Conservation (phyloP, 805 yeast species). For the Wickerhamiella azyma region DNA sequence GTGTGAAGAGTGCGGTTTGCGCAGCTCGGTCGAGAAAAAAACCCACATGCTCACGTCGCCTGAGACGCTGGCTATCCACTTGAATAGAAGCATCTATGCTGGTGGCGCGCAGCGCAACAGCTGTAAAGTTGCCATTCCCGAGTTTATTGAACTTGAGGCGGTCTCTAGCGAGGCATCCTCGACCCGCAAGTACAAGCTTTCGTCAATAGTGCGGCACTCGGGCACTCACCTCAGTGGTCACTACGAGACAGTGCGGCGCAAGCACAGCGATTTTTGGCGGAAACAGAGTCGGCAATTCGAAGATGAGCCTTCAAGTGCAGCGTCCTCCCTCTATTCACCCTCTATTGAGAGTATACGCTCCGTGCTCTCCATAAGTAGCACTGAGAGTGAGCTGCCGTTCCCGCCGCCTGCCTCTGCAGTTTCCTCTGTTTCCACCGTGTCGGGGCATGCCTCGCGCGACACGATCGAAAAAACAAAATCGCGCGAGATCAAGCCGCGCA, state of each 20-base stretch:
- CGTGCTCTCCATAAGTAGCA: not conserved
- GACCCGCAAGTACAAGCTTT: conserved; percentile 36
- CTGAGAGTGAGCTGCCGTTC: conserved; percentile 1
- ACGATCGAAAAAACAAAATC: not conserved
- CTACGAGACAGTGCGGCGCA: conserved; percentile 74
- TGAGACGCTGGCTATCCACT: conserved; percentile 57
- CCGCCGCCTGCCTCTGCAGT: conserved; percentile 4
- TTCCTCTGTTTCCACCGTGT: not conserved
- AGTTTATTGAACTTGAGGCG: conserved; percentile 34
- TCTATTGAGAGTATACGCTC: not conserved
- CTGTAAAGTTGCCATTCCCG: conserved; percentile 56
- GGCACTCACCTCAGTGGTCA: conserved; percentile 87
- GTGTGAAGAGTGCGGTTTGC: conserved; percentile 56
- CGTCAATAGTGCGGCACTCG: conserved; percentile 66
- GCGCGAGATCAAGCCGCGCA: not conserved
- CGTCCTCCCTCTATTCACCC: not conserved
- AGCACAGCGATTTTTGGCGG: conserved; percentile 26
- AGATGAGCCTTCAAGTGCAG: not conserved
- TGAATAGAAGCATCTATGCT: conserved; percentile 69
- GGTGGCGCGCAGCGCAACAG: conserved; percentile 52
- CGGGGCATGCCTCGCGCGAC: not conserved
- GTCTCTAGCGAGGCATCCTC: no score
- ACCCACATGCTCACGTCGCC: conserved; percentile 56
- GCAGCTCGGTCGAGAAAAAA: conserved; percentile 41
- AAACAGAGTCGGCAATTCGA: not conserved